Conservation (phyloP, 441 rosid genomes). For the Erysimum cheiri region DNA sequence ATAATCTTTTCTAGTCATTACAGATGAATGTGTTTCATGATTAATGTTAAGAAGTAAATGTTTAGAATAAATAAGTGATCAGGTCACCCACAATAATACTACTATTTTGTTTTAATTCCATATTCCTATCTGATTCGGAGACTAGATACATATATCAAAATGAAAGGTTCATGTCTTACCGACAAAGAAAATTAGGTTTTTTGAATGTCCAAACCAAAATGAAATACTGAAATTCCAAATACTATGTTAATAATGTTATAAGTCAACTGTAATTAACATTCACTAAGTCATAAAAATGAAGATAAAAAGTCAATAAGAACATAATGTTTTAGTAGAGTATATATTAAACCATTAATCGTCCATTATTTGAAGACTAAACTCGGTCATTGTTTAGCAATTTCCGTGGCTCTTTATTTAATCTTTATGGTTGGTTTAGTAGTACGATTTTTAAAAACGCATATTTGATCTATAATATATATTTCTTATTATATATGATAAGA, state of each 20-base stretch:
- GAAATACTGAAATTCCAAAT: not conserved
- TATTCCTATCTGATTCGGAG: not conserved
- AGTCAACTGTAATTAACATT: not conserved
- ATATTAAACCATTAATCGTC: no score
- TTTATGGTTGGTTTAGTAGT: not conserved
- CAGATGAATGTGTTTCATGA: no score
- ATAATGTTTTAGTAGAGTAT: not conserved
- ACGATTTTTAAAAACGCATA: not conserved
- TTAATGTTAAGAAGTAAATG: no score
- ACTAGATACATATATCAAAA: not conserved
- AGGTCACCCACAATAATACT: no score
- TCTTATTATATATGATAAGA: not conserved
- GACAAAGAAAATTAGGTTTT: not conserved
- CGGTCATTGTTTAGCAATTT: constrained; percentile 5
- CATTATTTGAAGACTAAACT: not conserved
- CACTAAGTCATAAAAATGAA: not conserved
- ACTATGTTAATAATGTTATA: not conserved
- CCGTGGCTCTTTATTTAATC: not conserved
- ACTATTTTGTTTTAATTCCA: no score
- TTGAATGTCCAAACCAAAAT: not conserved
- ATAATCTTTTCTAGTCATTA: no score
- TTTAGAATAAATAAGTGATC: no score
- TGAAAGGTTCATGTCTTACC: not conserved
- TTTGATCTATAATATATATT: not conserved
- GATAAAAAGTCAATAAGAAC: not conserved